phyloP scores from a whole-genome alignment of 2,329 filamentous ascomycete species.

The Neonectria ditissima region DNA sequence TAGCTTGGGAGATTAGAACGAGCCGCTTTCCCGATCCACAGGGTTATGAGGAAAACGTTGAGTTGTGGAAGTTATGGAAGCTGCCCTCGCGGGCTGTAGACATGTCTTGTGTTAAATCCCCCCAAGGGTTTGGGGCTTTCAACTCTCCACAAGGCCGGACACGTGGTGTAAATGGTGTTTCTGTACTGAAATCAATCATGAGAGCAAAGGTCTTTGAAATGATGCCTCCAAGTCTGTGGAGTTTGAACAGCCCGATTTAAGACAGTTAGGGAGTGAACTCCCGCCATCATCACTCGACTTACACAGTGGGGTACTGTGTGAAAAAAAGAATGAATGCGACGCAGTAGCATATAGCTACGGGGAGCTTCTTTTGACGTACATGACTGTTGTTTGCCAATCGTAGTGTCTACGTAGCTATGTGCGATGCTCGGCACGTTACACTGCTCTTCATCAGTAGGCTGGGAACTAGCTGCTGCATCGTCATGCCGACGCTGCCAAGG shows the following conservation, averaged over 20 bases:
- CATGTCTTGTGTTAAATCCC: not conserved
- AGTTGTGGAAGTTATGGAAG: not conserved
- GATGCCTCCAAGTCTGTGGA: not conserved
- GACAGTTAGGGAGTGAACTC: not conserved
- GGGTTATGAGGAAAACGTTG: not conserved
- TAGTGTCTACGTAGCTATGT: not conserved
- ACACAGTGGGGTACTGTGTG: not conserved
- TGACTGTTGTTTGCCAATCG: not conserved
- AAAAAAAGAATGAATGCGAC: too few species aligned
- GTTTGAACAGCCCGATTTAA: not conserved
- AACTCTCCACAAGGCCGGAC: not conserved
- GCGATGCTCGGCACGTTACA: not conserved
- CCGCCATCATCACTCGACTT: not conserved
- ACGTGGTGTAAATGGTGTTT: not conserved
- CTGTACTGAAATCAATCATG: not conserved
- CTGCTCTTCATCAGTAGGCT: not conserved
- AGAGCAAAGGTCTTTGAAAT: not conserved
- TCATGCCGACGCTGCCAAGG: conserved; percentile 4
- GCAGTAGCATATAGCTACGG: too few species aligned
- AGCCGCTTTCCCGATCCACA: not conserved
- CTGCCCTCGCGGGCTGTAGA: too few species aligned
- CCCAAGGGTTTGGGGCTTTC: not conserved
- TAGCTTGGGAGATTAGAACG: not conserved
- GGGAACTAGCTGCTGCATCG: not conserved
- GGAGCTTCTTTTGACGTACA: not conserved